A percentile compares a stretch with the other conserved stretches of the same genome.
Conservation (phyloP, 192 early-diverging fungal genomes). For the Bifiguratus adelaidae region DNA sequence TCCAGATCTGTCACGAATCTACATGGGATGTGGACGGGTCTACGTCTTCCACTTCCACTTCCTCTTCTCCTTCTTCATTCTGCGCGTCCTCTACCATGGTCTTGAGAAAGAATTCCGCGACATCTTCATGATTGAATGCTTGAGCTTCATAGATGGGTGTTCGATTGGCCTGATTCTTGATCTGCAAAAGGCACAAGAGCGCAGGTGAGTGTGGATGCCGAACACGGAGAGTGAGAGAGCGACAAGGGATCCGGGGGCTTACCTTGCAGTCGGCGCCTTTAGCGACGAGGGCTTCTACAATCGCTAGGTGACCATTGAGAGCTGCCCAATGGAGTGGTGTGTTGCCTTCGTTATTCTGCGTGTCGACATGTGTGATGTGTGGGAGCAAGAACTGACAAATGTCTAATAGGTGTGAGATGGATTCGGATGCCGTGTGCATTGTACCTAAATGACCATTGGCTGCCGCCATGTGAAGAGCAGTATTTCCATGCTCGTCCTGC, state of each 20-base stretch:
- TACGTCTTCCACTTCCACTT: conserved; percentile 21
- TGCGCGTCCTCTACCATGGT: conserved; percentile 36
- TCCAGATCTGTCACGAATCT: too few relatives aligned
- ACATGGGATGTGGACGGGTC: background rate
- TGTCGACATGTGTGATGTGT: conserved; percentile 24
- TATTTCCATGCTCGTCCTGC: conserved; percentile 42
- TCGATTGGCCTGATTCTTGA: conserved; percentile 31
- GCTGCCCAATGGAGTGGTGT: conserved; percentile 81
- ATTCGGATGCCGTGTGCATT: background rate
- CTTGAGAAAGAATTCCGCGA: conserved; percentile 36
- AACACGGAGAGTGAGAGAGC: background rate
- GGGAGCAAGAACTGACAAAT: conserved; percentile 1
- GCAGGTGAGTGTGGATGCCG: background rate
- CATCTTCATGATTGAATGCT: conserved; percentile 29
- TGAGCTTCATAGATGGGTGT: conserved; percentile 40
- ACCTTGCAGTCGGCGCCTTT: conserved; percentile 54
- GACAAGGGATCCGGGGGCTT: background rate
- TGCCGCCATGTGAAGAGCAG: conserved; percentile 70
- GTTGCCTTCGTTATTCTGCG: conserved; percentile 49
- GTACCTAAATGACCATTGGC: conserved; percentile 66
- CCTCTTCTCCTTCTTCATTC: conserved; percentile 19
- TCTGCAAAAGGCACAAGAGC: conserved; percentile 6
- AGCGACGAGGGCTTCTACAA: conserved; percentile 47
- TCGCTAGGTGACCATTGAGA: conserved; percentile 64
- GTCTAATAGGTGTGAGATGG: background rate